A percentile compares a stretch with the other conserved stretches of the same genome.
These are phyloP conservation scores for Vanrija sp. DNA, from an alignment of 1,284 basidiomycete species.

Conservation along the genomic window DNA sequence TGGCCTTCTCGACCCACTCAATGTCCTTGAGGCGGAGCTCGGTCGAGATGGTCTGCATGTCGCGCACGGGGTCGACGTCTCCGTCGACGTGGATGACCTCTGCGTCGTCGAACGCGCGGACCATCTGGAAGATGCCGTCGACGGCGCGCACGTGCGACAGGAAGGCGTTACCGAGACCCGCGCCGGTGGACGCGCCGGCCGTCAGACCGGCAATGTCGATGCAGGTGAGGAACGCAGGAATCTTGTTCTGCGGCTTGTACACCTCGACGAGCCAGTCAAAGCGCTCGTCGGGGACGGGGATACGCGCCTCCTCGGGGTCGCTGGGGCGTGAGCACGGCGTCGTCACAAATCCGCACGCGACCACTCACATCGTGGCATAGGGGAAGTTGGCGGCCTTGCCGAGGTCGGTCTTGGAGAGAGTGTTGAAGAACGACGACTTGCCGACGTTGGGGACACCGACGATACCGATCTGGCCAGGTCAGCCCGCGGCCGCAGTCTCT, in stretches of 20 bases:
- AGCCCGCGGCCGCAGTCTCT: neutral
- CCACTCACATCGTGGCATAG: constrained; percentile 76
- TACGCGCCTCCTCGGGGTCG: constrained; percentile 81
- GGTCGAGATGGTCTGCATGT: constrained; percentile 97
- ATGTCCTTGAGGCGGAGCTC: constrained; percentile 95
- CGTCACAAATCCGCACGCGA: neutral
- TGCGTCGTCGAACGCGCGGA: constrained; percentile 96
- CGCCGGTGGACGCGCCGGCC: constrained; percentile 94
- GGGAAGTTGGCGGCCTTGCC: constrained; percentile 98
- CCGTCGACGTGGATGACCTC: constrained; percentile 99
- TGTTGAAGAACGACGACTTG: constrained; percentile 93
- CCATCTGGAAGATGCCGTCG: constrained; percentile 98
- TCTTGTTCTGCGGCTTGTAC: constrained; percentile 84
- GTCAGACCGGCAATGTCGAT: constrained; percentile 99
- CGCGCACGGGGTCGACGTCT: constrained; percentile 90
- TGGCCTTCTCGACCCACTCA: constrained; percentile 93
- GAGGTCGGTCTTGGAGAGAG: constrained; percentile 82
- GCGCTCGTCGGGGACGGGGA: constrained; percentile 92
- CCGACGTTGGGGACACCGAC: constrained; percentile 94
- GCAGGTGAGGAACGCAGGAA: constrained; percentile 94
- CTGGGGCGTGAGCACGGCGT: constrained; percentile 4
- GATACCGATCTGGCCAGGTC: constrained; percentile 73
- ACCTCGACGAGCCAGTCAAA: constrained; percentile 90
- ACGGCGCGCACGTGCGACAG: constrained; percentile 96
- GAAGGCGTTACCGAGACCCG: constrained; percentile 96